Evolutionary conservation across 257 asterid species (phyloP).

Genomic region (Petunia axillaris): DNA sequence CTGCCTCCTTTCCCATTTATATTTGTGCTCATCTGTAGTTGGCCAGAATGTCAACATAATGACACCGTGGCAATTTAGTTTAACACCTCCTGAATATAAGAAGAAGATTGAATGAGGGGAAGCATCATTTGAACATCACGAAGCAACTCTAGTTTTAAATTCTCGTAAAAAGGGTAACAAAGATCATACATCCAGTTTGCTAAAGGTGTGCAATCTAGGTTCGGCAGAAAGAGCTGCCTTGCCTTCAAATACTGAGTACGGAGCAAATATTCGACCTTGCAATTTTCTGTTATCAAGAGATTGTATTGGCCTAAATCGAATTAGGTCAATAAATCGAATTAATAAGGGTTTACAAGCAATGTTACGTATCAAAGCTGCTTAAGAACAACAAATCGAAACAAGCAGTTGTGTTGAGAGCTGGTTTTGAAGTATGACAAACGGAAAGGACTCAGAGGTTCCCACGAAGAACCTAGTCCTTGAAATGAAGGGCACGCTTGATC

Average conservation of each 20-base stretch:
- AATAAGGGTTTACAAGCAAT: too few relatives aligned
- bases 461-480: too few relatives aligned
- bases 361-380: too few relatives aligned
- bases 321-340: too few relatives aligned
- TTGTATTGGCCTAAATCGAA: too few relatives aligned
- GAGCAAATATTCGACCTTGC: slow-evolving; percentile 48
- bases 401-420: too few relatives aligned
- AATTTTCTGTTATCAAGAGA: not conserved
- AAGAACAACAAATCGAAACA: too few relatives aligned
- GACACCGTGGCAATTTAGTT: slow-evolving; percentile 69
- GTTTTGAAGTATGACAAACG: too few relatives aligned
- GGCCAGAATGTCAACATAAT: slow-evolving; percentile 82
- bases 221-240: slow-evolving; percentile 82
- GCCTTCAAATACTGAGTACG: slow-evolving; percentile 83
- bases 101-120: slow-evolving; percentile 19
- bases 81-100: slow-evolving; percentile 66
- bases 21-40: slow-evolving; percentile 84
- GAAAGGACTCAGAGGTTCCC: too few relatives aligned
- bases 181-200: slow-evolving; percentile 60
- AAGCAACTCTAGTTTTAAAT: not conserved
- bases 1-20: slow-evolving; percentile 89
- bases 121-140: slow-evolving; percentile 4
- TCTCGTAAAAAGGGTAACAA: slow-evolving; percentile 19
- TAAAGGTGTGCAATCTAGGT: slow-evolving; percentile 67
- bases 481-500: too few relatives aligned